These are phyloP conservation scores for Helotiales sp. DNA, from an alignment of 2,329 filamentous ascomycete species.

Conservation along the genomic window DNA sequence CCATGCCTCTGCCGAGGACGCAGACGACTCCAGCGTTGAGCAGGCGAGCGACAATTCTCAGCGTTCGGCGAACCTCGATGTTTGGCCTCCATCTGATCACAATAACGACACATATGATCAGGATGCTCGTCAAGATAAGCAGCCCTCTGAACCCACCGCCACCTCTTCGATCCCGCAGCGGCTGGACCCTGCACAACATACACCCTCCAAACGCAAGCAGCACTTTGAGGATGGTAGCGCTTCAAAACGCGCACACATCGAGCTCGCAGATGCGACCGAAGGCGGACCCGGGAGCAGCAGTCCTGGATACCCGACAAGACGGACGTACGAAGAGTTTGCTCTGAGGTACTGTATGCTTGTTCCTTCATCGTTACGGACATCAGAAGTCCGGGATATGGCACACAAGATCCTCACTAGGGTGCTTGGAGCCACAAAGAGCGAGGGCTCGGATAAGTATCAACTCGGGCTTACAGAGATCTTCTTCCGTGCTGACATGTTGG, in stretches of 20 bases:
- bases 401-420: slow-evolving; percentile 88
- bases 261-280: no score
- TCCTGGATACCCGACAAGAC: slow-evolving; percentile 94
- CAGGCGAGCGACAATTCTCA: not conserved
- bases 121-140: not conserved
- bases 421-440: slow-evolving; percentile 72
- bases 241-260: no score
- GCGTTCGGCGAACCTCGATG: not conserved
- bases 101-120: no score
- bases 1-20: not conserved
- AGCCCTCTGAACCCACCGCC: no score
- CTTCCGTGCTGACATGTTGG: slow-evolving; percentile 98
- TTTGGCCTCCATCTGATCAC: not conserved
- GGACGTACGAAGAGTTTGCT: slow-evolving; percentile 99
- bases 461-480: slow-evolving; percentile 98
- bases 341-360: slow-evolving; percentile 98
- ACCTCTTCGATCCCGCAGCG: no score
- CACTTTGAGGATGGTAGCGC: no score
- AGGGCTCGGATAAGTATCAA: slow-evolving; percentile 90
- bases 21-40: not conserved
- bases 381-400: slow-evolving; percentile 91
- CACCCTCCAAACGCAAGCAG: no score
- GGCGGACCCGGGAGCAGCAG: slow-evolving; percentile 94
- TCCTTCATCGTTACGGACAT: slow-evolving; percentile 87
- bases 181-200: no score